Percentiles rank a stretch among this genome's conserved stretches.
phyloP scores from a whole-genome alignment of 176 grass and related monocot species.

The Ensete glaucum region DNA sequence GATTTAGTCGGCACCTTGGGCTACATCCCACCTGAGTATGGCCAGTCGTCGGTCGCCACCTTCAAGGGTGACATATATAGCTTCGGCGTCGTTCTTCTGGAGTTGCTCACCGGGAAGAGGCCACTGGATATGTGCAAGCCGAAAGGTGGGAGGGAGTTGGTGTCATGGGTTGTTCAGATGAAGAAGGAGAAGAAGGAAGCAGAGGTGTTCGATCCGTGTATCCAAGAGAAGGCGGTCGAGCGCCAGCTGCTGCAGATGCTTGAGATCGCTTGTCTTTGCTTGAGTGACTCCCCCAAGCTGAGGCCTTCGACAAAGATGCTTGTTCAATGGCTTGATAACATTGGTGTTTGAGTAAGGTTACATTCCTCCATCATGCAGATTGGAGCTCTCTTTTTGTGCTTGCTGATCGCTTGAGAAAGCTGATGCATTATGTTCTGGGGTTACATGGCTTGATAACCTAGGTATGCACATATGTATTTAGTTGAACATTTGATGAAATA shows the following conservation, averaged over 20 bases:
- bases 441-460: too few species aligned
- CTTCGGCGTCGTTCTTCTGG: constrained; percentile 85
- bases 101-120: constrained; percentile 69
- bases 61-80: constrained; percentile 80
- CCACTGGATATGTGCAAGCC: constrained; percentile 40
- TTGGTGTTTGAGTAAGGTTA: background rate
- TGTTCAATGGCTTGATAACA: background rate
- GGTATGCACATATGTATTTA: too few species aligned
- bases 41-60: constrained; percentile 63
- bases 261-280: constrained; percentile 7
- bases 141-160: constrained; percentile 2
- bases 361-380: background rate
- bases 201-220: background rate
- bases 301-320: constrained; percentile 3
- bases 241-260: constrained; percentile 4
- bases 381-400: background rate
- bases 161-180: constrained; percentile 14
- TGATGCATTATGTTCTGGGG: too few species aligned
- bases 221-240: background rate
- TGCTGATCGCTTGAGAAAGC: too few species aligned
- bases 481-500: too few species aligned
- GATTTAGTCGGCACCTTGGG: constrained; percentile 81
- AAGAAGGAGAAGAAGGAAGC: background rate
- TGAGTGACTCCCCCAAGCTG: constrained; percentile 8
- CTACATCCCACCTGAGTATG: constrained; percentile 93